Percentiles rank a stretch among this genome's conserved stretches.
Evolutionary conservation across 495 filamentous ascomycete species (phyloP).

Genomic region (Cudoniella acicularis): DNA sequence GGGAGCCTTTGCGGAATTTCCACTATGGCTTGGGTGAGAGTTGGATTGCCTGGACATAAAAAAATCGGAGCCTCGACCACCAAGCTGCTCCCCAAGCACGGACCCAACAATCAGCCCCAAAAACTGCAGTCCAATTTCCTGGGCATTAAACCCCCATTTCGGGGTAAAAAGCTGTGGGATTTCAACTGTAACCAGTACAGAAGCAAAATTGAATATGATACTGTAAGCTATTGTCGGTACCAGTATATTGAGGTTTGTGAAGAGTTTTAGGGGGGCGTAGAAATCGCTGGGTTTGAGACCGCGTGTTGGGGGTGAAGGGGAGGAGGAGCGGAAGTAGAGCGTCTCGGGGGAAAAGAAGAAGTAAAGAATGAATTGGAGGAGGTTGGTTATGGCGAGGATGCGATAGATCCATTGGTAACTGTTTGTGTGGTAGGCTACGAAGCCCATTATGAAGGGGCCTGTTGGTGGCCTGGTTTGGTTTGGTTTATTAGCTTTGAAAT

Average conservation of each 20-base stretch:
- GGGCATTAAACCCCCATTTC: conserved; percentile 48
- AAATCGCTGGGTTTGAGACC: conserved; percentile 46
- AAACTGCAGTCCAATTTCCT: conserved; percentile 52
- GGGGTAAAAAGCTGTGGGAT: conserved; percentile 46
- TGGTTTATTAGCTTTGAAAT: background rate
- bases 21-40: no score
- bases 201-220: conserved; percentile 49
- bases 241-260: conserved; percentile 33
- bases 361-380: conserved; percentile 49
- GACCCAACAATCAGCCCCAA: conserved; percentile 49
- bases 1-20: no score
- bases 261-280: conserved; percentile 34
- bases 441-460: conserved; percentile 20
- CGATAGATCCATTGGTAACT: conserved; percentile 43
- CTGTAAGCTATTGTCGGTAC: conserved; percentile 48
- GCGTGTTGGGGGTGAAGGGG: conserved; percentile 24
- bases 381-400: conserved; percentile 46
- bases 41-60: conserved; percentile 42
- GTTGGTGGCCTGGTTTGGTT: conserved; percentile 2
- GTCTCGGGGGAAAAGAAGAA: conserved; percentile 56
- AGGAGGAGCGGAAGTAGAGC: conserved; percentile 38
- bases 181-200: conserved; percentile 47
- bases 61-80: conserved; percentile 42
- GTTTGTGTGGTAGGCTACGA: conserved; percentile 14
- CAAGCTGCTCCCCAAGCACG: conserved; percentile 52